phyloP scores from a whole-genome alignment of 352 stramenopile species.

The Aphanomyces cochlioides region DNA sequence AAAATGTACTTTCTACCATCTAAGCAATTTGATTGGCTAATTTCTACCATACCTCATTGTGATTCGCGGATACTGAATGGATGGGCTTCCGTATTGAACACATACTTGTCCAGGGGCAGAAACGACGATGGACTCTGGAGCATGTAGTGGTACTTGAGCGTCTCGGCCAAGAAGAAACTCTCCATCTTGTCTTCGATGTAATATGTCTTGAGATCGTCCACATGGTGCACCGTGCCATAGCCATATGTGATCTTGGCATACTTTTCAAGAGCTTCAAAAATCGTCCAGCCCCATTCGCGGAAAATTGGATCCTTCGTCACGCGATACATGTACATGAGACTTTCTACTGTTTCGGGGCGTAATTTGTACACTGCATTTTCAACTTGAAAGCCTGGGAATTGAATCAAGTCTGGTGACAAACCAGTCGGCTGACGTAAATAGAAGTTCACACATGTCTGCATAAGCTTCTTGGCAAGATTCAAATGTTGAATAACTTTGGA shows the following conservation, averaged over 20 bases:
- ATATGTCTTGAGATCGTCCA: conserved; percentile 38
- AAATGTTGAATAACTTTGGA: conserved; percentile 79
- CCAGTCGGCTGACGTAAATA: conserved; percentile 90
- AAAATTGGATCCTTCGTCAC: conserved; percentile 94
- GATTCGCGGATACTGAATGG: conserved; percentile 49
- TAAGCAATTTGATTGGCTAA: no score
- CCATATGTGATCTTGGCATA: conserved; percentile 87
- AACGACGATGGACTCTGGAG: conserved; percentile 81
- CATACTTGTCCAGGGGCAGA: conserved; percentile 89
- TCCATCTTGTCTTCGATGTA: conserved; percentile 95
- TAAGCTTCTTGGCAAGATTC: conserved; percentile 84
- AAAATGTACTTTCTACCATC: no score
- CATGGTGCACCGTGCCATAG: conserved; percentile 75
- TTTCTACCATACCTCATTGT: no score
- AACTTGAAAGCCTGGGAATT: conserved; percentile 70
- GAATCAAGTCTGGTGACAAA: conserved; percentile 91
- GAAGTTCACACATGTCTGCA: conserved; percentile 93
- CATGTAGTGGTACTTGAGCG: conserved; percentile 98
- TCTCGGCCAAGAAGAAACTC: conserved; percentile 98
- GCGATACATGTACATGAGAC: conserved; percentile 94
- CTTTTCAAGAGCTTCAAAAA: conserved; percentile 92
- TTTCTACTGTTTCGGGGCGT: conserved; percentile 94
- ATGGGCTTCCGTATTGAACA: conserved; percentile 97
- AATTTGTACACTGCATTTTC: conserved; percentile 88
- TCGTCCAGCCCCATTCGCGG: conserved; percentile 93